Evolutionary conservation across 306 rosid species (phyloP).

Genomic region (Ormosia emarginata): DNA sequence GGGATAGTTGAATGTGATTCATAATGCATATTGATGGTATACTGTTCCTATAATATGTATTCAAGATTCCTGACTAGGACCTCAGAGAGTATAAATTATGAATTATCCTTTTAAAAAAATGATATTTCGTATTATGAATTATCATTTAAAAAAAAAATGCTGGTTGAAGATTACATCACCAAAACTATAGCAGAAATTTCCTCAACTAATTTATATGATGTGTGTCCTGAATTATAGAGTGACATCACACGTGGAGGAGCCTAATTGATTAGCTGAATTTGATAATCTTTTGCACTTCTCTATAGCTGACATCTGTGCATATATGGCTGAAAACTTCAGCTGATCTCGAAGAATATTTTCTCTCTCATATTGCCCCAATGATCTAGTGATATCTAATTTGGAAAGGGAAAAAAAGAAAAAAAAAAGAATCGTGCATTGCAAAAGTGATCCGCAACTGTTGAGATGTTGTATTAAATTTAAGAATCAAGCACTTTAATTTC

Average conservation of each 20-base stretch:
- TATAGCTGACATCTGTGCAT: not conserved
- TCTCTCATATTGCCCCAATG: too few relatives aligned
- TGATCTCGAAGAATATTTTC: not conserved
- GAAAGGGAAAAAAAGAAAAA: not conserved
- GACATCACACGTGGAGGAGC: not conserved
- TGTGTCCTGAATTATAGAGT: not conserved
- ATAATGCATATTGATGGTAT: conserved; percentile 24
- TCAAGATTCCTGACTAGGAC: too few relatives aligned
- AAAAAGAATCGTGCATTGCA: not conserved
- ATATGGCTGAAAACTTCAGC: not conserved
- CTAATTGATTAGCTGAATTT: not conserved
- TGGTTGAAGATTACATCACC: not conserved
- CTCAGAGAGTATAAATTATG: not conserved
- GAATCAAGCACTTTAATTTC: not conserved
- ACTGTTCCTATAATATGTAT: not conserved
- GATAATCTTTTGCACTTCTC: not conserved
- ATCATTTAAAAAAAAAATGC: not conserved
- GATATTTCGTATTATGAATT: not conserved
- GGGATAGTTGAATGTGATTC: conserved; percentile 32
- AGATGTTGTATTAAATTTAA: not conserved
- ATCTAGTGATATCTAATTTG: not conserved
- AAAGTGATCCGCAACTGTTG: not conserved
- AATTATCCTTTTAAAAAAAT: too few relatives aligned
- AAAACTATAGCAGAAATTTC: not conserved
- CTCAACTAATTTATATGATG: not conserved